Base-by-base conservation (phyloP, 1,139 yeast genomes). In the Pichia sp. region DNA sequence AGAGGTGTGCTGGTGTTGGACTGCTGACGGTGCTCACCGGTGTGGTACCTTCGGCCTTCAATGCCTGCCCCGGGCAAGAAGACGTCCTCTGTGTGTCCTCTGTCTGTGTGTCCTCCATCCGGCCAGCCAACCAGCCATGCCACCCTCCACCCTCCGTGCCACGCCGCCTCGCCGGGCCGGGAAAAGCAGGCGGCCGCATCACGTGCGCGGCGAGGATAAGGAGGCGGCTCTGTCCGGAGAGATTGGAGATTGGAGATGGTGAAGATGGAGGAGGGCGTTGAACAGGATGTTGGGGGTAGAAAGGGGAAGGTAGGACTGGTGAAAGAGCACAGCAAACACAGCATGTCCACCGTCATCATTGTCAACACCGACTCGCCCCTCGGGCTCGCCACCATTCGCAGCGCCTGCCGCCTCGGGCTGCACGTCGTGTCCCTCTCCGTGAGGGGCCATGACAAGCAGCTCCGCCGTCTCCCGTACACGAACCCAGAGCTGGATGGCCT, bases 401-500 rank as follows among this genome's bases (percentile, higher is more conserved):
- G 29, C 10, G 24, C 30, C 6, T 49, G 48, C 8, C 17, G 24
- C 9, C 30, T 41, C 4, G 55, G 55, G 14, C 51, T 47, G 14
- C 9, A 17, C 12, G 52, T 55, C 2, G 29, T 40, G 14, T 43
- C 56, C 8, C n/a, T 49, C 14, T 36, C 40, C 5, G n/a, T 40
- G 30, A 38, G 43, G 14, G 33, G 27, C 5, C 48, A 30, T 5
- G 30, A 17, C n/a, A 29, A 31, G 6, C 3, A 20, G 3, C 24
- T 20, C 24, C 24, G 24, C 24, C 24, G 24, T 20, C 17, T 54
- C 3, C 3, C 27, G 0, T 49, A 38, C 20, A 48, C 54, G 6
- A 57, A 57, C 42, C 60, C 60, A 3, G 60, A 57, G 42, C 16
- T 55, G 2, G 42, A 24, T 10, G 48, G 30, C 8, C 27, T 10